Base-by-base conservation (phyloP, 352 stramenopile genomes). In the Pythium biforme region DNA sequence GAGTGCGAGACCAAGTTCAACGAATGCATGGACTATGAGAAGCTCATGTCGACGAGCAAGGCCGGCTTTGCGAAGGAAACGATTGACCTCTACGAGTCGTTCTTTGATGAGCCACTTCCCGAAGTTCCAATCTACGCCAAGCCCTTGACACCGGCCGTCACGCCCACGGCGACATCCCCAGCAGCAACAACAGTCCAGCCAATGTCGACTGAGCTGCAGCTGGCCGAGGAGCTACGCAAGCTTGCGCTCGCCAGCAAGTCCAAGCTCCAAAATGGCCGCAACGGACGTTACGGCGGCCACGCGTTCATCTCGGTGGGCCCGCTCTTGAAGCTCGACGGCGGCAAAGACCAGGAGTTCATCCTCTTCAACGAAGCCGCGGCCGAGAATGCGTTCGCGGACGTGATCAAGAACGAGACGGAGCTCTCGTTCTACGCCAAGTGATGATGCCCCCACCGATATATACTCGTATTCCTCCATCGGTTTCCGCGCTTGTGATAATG, bases 321-420 rank as follows among this genome's bases (percentile, higher is more conserved):
- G 23, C 64, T 93, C 2, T 86, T 87, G 65, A 90, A 93, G 70
- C 81, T 90, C 55, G 79, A 88, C n/a, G 84, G 82, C 3, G 82
- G 84, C 11, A 89, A 89, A 67, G 84, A 90, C 51, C 69, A 84
- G 19, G 84, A 94, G 54, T 92, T 90, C 43, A 92, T 94, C 45
- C 52, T 90, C 4, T 94, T 94, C 62, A 94, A 94, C 63, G 80
- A 90, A 65, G 65, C 76, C 15, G 79, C 84, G 22, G 81, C 77
- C 0, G 81, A 90, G 25, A 84, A 90, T 47, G 66, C 72, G 12
- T 92, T 94, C 49, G 79, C 81, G 3, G 76, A 92, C 29, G 80
- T 90, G 62, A 87, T 89, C 66, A 85, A 77, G 47, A 90, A 88
- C 70, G 85, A 90, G 60, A 88, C 78, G 12, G 82, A 89, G 60